Percentiles rank a stretch among this genome's conserved stretches.
Conservation (phyloP, 83 land plant genomes). For the Isoetes engelmannii region DNA sequence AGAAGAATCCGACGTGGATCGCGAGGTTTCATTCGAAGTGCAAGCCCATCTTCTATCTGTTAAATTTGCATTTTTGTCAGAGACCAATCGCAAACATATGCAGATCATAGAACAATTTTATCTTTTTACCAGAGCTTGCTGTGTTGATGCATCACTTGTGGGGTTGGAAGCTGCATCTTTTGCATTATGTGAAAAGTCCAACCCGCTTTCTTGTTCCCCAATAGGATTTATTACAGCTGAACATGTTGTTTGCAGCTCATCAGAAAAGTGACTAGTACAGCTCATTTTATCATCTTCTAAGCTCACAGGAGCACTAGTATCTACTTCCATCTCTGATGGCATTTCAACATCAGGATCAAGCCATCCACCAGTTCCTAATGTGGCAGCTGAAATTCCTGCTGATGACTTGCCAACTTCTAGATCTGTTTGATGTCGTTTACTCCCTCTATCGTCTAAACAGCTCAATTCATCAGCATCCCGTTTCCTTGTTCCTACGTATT, state of each 20-base stretch:
- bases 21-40: slow-evolving; percentile 70
- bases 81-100: not conserved
- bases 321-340: slow-evolving; percentile 28
- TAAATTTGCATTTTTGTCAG: not conserved
- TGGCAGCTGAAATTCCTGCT: not conserved
- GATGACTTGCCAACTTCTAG: slow-evolving; percentile 7
- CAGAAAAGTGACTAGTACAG: not conserved
- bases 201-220: slow-evolving; percentile 12
- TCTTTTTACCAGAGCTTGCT: slow-evolving; percentile 1
- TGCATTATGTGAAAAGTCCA: slow-evolving; percentile 1
- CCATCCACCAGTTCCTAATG: slow-evolving; percentile 58
- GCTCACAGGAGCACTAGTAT: slow-evolving; percentile 13
- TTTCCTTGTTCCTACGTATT: not conserved
- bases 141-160: slow-evolving; percentile 13
- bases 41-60: slow-evolving; percentile 30
- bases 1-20: slow-evolving; percentile 72
- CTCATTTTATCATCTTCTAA: not conserved
- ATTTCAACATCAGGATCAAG: slow-evolving; percentile 38
- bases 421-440: not conserved
- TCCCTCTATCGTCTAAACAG: not conserved
- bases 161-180: slow-evolving; percentile 4
- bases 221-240: not conserved
- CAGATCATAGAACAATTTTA: slow-evolving; percentile 1
- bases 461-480: not conserved
- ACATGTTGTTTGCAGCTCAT: not conserved